Evolutionary conservation across 148 eudicot species (phyloP).

Genomic region (Polygonum aviculare): DNA sequence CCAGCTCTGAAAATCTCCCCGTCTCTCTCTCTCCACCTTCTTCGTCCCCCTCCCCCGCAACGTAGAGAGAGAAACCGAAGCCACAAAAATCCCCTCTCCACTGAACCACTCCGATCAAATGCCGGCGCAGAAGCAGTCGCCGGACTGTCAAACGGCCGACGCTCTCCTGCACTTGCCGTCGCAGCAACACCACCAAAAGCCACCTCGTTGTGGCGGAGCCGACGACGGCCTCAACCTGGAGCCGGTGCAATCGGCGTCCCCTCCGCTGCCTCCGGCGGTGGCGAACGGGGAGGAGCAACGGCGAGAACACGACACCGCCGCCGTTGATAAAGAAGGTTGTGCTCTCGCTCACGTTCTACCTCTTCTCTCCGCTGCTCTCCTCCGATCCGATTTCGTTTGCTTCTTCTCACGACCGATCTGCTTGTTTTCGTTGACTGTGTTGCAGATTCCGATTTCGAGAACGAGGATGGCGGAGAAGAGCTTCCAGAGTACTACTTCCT

Average conservation of each 20-base stretch:
- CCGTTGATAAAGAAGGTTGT: neutral
- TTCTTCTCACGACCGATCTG: conserved; percentile 8
- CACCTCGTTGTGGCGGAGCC: neutral
- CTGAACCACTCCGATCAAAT: neutral
- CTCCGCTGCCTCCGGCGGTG: neutral
- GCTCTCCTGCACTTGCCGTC: neutral
- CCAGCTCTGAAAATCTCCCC: conserved; percentile 12
- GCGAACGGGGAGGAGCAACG: neutral
- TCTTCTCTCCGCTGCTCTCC: neutral
- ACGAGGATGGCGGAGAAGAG: neutral
- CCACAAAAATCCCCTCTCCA: conserved; percentile 4
- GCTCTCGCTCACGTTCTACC: neutral
- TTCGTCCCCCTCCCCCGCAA: conserved; percentile 8
- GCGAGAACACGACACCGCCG: neutral
- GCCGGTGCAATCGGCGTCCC: neutral
- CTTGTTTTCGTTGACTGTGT: conserved; percentile 4
- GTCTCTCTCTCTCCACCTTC: neutral
- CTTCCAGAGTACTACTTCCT: neutral
- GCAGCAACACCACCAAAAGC: neutral
- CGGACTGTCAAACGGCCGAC: neutral
- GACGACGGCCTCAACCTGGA: neutral
- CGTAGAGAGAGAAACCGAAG: conserved; percentile 1
- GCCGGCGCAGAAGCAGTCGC: conserved; percentile 1
- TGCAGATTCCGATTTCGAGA: conserved; percentile 6
- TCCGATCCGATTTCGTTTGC: conserved; percentile 6